Evolutionary conservation across 306 rosid species (phyloP).

Genomic region (Betula pendula): DNA sequence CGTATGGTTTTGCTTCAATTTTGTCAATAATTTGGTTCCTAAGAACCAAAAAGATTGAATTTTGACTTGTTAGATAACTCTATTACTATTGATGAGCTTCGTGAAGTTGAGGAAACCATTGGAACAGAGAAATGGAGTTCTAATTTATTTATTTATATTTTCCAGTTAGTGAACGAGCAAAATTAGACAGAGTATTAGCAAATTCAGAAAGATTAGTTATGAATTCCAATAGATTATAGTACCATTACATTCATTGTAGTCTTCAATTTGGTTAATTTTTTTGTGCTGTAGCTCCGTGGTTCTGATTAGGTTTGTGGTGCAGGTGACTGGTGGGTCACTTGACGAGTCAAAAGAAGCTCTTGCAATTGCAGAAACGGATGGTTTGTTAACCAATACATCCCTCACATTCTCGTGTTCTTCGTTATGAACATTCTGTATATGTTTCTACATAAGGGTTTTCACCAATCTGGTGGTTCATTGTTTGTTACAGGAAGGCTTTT

Average conservation of each 20-base stretch:
- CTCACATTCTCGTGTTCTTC: constrained; percentile 9
- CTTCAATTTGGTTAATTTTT: constrained; percentile 7
- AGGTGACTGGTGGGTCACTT: constrained; percentile 98
- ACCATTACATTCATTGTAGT: not conserved
- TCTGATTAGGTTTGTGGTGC: constrained; percentile 33
- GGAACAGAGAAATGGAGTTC: not conserved
- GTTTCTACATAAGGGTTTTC: constrained; percentile 8
- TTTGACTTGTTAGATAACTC: not conserved
- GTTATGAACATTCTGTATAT: constrained; percentile 10
- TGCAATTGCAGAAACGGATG: constrained; percentile 87
- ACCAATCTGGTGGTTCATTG: constrained; percentile 28
- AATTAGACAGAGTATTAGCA: not conserved
- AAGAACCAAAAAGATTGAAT: not conserved
- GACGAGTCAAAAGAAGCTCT: constrained; percentile 92
- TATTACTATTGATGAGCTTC: not conserved
- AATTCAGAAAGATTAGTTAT: constrained; percentile 4
- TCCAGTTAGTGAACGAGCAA: not conserved
- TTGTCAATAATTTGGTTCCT: not conserved
- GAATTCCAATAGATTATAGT: not conserved
- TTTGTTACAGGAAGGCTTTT: constrained; percentile 71
- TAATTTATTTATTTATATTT: not conserved
- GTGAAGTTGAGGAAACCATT: constrained; percentile 1
- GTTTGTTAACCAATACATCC: constrained; percentile 31
- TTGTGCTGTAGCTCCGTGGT: constrained; percentile 3
- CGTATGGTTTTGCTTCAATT: not conserved